These are phyloP conservation scores for Xylaria bambusicola DNA, from an alignment of 495 filamentous ascomycete genomes.

Conservation along the genomic window DNA sequence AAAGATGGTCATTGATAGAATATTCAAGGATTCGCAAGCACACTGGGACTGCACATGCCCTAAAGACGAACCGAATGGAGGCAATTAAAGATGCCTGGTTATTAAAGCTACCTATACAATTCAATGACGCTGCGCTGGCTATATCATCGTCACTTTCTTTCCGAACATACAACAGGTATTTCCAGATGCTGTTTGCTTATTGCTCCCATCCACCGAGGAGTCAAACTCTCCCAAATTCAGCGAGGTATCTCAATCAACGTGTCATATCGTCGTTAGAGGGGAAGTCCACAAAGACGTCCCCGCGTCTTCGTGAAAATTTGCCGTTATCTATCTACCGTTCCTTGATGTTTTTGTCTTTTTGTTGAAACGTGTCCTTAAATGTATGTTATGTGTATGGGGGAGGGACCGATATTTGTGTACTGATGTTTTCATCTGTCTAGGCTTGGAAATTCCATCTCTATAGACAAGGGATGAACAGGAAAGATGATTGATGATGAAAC, in stretches of 20 bases:
- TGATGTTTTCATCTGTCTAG: slow-evolving; percentile 1
- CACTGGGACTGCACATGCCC: too few relatives aligned
- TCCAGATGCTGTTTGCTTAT: slow-evolving; percentile 4
- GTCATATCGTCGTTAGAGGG: slow-evolving; percentile 16
- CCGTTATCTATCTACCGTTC: not conserved
- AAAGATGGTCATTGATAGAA: too few relatives aligned
- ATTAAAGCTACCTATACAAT: slow-evolving; percentile 19
- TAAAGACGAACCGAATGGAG: not conserved
- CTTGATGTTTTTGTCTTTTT: not conserved
- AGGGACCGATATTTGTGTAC: not conserved
- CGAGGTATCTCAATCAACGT: slow-evolving; percentile 7
- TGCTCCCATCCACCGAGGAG: not conserved
- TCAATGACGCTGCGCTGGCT: not conserved
- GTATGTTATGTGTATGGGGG: slow-evolving; percentile 1
- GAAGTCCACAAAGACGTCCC: slow-evolving; percentile 3
- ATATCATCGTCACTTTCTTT: not conserved
- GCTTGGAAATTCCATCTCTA: slow-evolving; percentile 14
- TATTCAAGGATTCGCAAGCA: too few relatives aligned
- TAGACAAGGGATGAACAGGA: slow-evolving; percentile 1
- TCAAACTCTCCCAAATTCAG: not conserved
- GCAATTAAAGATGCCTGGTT: not conserved
- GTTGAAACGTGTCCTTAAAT: not conserved
- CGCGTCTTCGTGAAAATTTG: slow-evolving; percentile 9
- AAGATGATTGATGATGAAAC: not conserved
- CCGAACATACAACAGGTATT: slow-evolving; percentile 5